Percentiles rank a stretch among this genome's conserved stretches.
Conservation (phyloP, 2,329 filamentous ascomycete genomes). For the Ascochyta clinopodiicola region DNA sequence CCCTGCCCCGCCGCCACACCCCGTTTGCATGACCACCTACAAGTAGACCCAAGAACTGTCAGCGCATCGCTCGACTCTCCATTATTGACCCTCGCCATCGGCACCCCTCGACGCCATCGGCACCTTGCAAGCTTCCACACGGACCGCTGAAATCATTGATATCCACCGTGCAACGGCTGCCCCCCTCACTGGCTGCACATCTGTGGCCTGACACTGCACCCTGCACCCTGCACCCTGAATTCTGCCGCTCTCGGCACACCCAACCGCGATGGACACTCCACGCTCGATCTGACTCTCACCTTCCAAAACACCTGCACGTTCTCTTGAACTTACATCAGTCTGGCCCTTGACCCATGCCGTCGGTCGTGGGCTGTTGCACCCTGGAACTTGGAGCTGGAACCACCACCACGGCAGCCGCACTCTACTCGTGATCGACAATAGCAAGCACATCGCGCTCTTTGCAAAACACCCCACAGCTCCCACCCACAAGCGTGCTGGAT, state of each 20-base stretch:
- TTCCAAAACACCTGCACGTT: not conserved
- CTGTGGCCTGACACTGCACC: no score
- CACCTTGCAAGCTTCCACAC: no score
- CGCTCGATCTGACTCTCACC: constrained; percentile 1
- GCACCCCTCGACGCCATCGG: no score
- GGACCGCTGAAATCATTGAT: not conserved
- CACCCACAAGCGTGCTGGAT: not conserved
- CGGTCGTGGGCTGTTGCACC: not conserved
- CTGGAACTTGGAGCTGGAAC: not conserved
- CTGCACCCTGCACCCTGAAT: constrained; percentile 2
- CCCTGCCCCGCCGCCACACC: no score
- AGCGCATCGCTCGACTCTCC: no score
- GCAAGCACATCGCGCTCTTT: constrained; percentile 5
- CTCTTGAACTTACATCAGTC: not conserved
- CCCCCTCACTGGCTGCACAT: not conserved
- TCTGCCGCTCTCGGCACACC: not conserved
- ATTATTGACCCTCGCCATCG: not conserved
- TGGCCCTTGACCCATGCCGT: not conserved
- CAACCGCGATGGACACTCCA: constrained; percentile 2
- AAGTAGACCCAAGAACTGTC: no score
- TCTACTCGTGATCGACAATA: not conserved
- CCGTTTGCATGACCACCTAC: no score
- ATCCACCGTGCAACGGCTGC: not conserved
- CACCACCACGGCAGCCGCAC: not conserved
- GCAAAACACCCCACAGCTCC: not conserved